A percentile compares a stretch with the other conserved stretches of the same genome.
Evolutionary conservation across 768 basidiomycete species (phyloP).

Genomic region (Panaeolus papilionaceus): DNA sequence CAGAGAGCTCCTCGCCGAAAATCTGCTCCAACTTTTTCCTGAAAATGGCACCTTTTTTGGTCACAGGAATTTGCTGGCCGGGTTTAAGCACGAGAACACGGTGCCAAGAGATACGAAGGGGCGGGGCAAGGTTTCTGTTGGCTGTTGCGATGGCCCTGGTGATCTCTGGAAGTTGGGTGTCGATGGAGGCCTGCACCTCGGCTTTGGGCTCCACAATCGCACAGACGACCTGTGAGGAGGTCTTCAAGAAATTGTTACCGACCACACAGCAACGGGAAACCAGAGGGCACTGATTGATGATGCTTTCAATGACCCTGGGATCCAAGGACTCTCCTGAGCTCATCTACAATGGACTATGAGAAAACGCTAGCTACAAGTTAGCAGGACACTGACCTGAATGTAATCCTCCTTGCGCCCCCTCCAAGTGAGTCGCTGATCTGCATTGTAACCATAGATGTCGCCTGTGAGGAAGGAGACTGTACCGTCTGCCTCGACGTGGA

Average conservation of each 20-base stretch:
- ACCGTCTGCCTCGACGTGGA: conserved; percentile 33
- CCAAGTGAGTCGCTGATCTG: conserved; percentile 34
- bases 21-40: conserved; percentile 39
- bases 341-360: conserved; percentile 28
- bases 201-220: conserved; percentile 36
- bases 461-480: conserved; percentile 38
- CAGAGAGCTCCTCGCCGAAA: conserved; percentile 32
- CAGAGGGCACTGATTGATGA: conserved; percentile 31
- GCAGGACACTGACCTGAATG: conserved; percentile 32
- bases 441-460: conserved; percentile 35
- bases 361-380: not conserved
- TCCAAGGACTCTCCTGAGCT: conserved; percentile 41
- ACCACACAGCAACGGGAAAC: conserved; percentile 37
- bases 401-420: conserved; percentile 42
- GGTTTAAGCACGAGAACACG: conserved; percentile 35
- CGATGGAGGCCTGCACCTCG: conserved; percentile 16
- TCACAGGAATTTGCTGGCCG: conserved; percentile 36
- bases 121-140: conserved; percentile 39
- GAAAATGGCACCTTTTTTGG: conserved; percentile 39
- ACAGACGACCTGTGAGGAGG: conserved; percentile 36
- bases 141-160: conserved; percentile 34
- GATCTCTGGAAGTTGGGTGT: conserved; percentile 30
- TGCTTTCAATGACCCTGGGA: conserved; percentile 38
- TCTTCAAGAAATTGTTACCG: conserved; percentile 40
- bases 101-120: conserved; percentile 39